Evolutionary conservation across 768 basidiomycete genomes (phyloP).

Genomic region (Kwoniella europaea): DNA sequence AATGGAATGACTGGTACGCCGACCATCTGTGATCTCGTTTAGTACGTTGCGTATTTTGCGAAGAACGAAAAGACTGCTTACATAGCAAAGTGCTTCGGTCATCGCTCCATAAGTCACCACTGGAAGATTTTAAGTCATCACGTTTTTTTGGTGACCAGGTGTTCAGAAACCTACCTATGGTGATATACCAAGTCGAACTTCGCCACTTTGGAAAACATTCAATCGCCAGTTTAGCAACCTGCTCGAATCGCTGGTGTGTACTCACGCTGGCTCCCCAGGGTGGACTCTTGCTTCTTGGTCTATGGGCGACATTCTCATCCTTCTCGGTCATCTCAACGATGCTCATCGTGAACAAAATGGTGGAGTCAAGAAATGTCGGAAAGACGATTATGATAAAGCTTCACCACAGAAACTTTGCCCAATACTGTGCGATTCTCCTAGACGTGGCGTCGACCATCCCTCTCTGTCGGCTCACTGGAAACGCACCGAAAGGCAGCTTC

Average conservation of each 20-base stretch:
- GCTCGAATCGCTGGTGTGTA: not conserved
- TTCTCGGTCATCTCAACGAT: no score
- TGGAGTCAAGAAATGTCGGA: no score
- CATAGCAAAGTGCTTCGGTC: conserved; percentile 34
- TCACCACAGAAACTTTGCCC: no score
- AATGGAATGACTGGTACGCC: conserved; percentile 39
- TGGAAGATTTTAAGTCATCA: not conserved
- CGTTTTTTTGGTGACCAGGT: no score
- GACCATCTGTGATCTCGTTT: conserved; percentile 13
- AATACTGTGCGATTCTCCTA: no score
- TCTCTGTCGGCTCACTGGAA: no score
- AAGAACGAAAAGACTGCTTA: conserved; percentile 4
- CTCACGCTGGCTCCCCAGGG: conserved; percentile 10
- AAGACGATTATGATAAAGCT: no score
- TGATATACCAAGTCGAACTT: conserved; percentile 17
- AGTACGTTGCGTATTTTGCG: not conserved
- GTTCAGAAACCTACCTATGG: conserved; percentile 1
- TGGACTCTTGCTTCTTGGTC: not conserved
- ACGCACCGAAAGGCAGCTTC: no score
- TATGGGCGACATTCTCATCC: no score
- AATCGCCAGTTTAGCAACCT: no score
- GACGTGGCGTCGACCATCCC: no score
- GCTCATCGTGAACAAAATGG: no score
- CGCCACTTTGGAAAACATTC: conserved; percentile 1
- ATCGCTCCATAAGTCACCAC: conserved; percentile 32